These are phyloP conservation scores for Xylaria arbuscula DNA, from an alignment of 2,329 filamentous ascomycete species.

Conservation along the genomic window DNA sequence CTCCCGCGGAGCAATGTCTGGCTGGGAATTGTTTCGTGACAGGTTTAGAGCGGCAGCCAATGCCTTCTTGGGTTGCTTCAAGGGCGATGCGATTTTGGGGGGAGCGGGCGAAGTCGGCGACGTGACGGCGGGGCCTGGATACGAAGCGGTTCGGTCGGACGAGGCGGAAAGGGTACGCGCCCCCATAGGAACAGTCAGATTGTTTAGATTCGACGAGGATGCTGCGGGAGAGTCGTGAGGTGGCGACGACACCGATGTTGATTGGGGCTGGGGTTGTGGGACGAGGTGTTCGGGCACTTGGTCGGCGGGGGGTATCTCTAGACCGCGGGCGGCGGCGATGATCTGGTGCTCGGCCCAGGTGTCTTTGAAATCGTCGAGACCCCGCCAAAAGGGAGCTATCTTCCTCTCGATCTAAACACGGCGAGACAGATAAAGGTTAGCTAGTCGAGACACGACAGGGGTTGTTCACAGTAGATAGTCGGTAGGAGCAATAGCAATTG, in stretches of 20 bases:
- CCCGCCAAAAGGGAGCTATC: slow-evolving; percentile 94
- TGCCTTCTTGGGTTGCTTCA: slow-evolving; percentile 89
- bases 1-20: slow-evolving; percentile 81
- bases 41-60: slow-evolving; percentile 82
- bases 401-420: slow-evolving; percentile 82
- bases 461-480: background rate
- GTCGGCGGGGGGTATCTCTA: slow-evolving; percentile 85
- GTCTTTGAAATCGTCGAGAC: slow-evolving; percentile 86
- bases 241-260: slow-evolving; percentile 39
- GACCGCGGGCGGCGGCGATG: slow-evolving; percentile 86
- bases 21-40: slow-evolving; percentile 77
- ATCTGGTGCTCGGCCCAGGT: slow-evolving; percentile 96
- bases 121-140: slow-evolving; percentile 69
- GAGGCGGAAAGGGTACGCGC: slow-evolving; percentile 81
- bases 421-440: slow-evolving; percentile 29
- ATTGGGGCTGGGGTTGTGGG: slow-evolving; percentile 56
- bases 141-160: slow-evolving; percentile 75
- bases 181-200: slow-evolving; percentile 81
- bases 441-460: background rate
- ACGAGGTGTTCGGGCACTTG: slow-evolving; percentile 76
- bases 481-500: background rate
- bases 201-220: slow-evolving; percentile 72
- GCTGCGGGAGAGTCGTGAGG: slow-evolving; percentile 60
- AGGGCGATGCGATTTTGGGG: slow-evolving; percentile 66
- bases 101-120: slow-evolving; percentile 64